phyloP scores from a whole-genome alignment of 106 monocot species.

The Platanthera guangdongensis region DNA sequence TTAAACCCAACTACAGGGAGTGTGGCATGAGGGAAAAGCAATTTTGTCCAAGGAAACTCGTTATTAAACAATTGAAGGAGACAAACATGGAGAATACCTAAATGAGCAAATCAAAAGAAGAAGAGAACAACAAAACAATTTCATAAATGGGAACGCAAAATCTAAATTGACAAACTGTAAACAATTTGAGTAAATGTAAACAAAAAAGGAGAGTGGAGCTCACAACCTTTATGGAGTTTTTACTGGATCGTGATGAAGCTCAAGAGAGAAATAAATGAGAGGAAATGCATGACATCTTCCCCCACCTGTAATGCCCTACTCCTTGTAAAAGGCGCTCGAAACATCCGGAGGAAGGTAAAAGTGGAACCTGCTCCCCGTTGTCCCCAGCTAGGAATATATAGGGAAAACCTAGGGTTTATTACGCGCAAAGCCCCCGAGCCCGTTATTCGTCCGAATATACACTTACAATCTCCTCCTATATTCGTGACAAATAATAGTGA shows the following conservation, averaged over 20 bases:
- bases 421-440: too few species aligned
- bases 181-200: neutral
- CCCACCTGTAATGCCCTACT: too few species aligned
- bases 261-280: neutral
- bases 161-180: neutral
- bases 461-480: too few species aligned
- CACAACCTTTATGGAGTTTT: neutral
- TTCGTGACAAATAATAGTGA: too few species aligned
- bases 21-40: neutral
- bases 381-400: too few species aligned
- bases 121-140: neutral
- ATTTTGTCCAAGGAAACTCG: neutral
- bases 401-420: too few species aligned
- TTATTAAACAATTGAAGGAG: neutral
- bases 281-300: neutral
- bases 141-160: neutral
- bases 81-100: neutral
- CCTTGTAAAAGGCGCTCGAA: too few species aligned
- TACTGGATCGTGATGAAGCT: neutral
- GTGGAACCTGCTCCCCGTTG: too few species aligned
- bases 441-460: too few species aligned
- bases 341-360: too few species aligned
- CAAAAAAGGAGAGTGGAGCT: neutral
- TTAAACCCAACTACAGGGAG: neutral
- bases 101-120: neutral